Conservation (phyloP, 1,284 basidiomycete species). For the Volvariella surrecta region DNA sequence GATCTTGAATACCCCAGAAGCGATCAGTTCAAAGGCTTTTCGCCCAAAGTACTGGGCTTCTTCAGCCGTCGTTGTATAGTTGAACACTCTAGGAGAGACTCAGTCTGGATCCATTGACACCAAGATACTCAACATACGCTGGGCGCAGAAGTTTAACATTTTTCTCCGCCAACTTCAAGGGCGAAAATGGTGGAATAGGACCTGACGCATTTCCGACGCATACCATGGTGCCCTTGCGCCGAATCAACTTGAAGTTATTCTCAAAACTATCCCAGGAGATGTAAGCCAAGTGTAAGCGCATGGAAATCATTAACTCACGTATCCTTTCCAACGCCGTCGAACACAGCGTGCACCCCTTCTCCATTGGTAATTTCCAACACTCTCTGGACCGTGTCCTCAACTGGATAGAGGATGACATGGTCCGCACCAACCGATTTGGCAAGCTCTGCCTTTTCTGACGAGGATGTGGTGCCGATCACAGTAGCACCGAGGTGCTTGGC, state of each 20-base stretch:
- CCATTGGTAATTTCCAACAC: constrained; percentile 78
- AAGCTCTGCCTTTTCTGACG: constrained; percentile 75
- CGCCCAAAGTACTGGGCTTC: constrained; percentile 62
- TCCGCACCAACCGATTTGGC: constrained; percentile 79
- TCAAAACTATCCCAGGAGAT: constrained; percentile 56
- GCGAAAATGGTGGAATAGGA: constrained; percentile 61
- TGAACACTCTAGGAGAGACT: constrained; percentile 34
- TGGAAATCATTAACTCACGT: constrained; percentile 43
- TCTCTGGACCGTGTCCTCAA: constrained; percentile 61
- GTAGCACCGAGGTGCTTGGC: constrained; percentile 72
- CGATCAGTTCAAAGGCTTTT: constrained; percentile 61
- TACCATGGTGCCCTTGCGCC: constrained; percentile 80
- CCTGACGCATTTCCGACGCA: constrained; percentile 91
- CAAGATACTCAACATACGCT: constrained; percentile 37
- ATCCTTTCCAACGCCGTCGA: constrained; percentile 92
- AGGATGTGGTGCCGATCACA: constrained; percentile 94
- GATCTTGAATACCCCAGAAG: constrained; percentile 57
- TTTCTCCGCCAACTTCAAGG: constrained; percentile 73
- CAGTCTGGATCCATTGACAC: neutral
- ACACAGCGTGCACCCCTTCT: constrained; percentile 80
- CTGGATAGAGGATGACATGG: constrained; percentile 78
- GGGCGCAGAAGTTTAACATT: constrained; percentile 78
- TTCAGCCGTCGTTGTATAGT: constrained; percentile 65
- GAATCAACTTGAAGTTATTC: constrained; percentile 73
- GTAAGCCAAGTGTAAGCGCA: neutral